Base-by-base conservation (phyloP, 2,329 filamentous ascomycete species). In the Fusarium dlaminii region DNA sequence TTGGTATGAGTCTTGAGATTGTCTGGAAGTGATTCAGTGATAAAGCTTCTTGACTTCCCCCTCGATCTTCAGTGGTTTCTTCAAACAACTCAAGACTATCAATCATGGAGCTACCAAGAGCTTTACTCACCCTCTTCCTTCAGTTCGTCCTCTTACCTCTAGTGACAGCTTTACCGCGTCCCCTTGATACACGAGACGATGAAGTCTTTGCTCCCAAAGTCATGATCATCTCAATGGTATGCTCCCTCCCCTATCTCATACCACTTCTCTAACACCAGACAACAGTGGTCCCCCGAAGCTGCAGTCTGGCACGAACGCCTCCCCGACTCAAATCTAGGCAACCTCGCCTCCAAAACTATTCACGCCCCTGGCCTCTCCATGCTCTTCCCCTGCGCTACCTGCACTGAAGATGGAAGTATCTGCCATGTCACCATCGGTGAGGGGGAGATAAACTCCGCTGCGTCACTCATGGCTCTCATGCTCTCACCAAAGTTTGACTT, bases 391-490 rank as follows among this genome's bases (percentile, higher is more conserved):
- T 82, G 88, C 24, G 87, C 90, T 1, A 89, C 91, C 80, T 95
- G 93, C 81, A 91, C 89, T 0, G 82, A 83, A 17, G 82, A 90
- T 74, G 84, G 87, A 36, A 84, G 86, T 7, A 83, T 95, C 54
- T 95, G 93, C 81, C 92, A 94, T 78, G 76, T 94, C 51, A 90
- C 90, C 14, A 89, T 90, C 4, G 92, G 92, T 63, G 91, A 92
- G 80, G 86, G 87, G 15, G 92, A 94, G 82, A 93, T 95, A 84
- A 95, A 95, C 79, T 92, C 93, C 1, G 93, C 93, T 0, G 82
- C 88, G 12, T 91, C 91, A 0, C 87, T 93, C 68, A 87, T 87
- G 52, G 89, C 92, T 1, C 84, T 94, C 15, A 84, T 89, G n/a
- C 85, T 91, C 20, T 92, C 90, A 1, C 79, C 84, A 4, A 78